Base-by-base conservation (phyloP, 2,329 filamentous ascomycete species). In the Trichoderma semiorbis region DNA sequence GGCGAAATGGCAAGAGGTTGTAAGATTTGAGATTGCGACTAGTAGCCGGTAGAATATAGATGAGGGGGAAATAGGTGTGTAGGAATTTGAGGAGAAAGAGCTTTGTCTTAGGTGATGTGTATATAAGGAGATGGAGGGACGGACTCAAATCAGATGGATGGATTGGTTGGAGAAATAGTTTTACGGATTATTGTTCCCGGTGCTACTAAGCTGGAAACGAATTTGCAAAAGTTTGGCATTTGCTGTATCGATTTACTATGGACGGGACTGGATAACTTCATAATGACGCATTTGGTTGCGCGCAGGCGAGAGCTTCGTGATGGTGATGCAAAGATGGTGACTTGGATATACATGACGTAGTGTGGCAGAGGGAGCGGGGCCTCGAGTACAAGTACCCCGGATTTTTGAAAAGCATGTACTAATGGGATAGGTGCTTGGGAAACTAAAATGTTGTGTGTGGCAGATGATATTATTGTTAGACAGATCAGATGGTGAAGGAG, bases 341-440 rank as follows among this genome's bases (percentile, higher is more conserved):
- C 68, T 32, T 62, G 58, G 12, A 24, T 28, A 65, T 72, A 64
- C 60, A 72, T 72, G 71, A 72, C 71, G 71, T 72, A 72, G 71
- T 72, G 71, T 34, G 30, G 53, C 18, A n/a, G 69, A 32, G 28
- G 36, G 71, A 55, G 71, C 71, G 39, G 60, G 58, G 60, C 43
- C 14, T 16, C 16, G 12, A 24, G 55, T 34, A 60, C 55, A 60
- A 57, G 61, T 71, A 60, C 65, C 65, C 65, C 65, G 16, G 65
- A 47, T 47, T 60, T 66, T 60, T 57, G 24, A 10, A n/a, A n/a
- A 14, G 58, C 30, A 50, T 36, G 58, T 21, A 21, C 58, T 36
- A 16, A 21, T 12, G 28, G 28, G 6, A 18, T 28, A 28, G 12
- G 34, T 14, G 6, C 12, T 4, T 28, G 26, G 26, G 26, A 28